Evolutionary conservation across 306 rosid species (phyloP).

Genomic region (Trichosanthes cucumerina): DNA sequence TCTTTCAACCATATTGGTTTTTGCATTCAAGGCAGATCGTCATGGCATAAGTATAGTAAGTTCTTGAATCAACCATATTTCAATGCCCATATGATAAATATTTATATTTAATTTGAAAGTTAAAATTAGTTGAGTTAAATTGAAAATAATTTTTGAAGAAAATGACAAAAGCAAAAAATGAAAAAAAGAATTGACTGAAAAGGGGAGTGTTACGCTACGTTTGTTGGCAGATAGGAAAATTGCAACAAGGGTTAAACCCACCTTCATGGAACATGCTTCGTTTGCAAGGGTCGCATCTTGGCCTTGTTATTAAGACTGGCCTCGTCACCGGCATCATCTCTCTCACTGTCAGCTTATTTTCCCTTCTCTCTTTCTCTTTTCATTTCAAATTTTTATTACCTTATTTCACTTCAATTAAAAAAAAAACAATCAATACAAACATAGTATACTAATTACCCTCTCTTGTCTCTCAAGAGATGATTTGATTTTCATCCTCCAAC

Average conservation of each 20-base stretch:
- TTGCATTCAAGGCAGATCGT: slow-evolving; percentile 51
- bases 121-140: too few species aligned
- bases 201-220: too few species aligned
- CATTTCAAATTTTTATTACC: not conserved
- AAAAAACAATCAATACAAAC: too few species aligned
- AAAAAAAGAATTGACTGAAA: too few species aligned
- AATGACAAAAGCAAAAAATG: too few species aligned
- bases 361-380: not conserved
- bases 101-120: too few species aligned
- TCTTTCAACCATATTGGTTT: slow-evolving; percentile 61
- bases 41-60: slow-evolving; percentile 81
- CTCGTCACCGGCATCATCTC: slow-evolving; percentile 84
- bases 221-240: slow-evolving; percentile 67
- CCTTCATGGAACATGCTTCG: slow-evolving; percentile 69
- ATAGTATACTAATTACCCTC: too few species aligned
- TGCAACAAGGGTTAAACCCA: slow-evolving; percentile 76
- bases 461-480: too few species aligned
- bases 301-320: slow-evolving; percentile 63
- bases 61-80: not conserved
- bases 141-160: too few species aligned
- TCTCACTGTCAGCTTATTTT: slow-evolving; percentile 53
- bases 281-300: slow-evolving; percentile 47
- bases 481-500: too few species aligned
- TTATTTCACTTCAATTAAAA: too few species aligned
- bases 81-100: not conserved